Evolutionary conservation across 371 early-diverging fungal genomes (phyloP).

Genomic region (Mucor saturninus): DNA sequence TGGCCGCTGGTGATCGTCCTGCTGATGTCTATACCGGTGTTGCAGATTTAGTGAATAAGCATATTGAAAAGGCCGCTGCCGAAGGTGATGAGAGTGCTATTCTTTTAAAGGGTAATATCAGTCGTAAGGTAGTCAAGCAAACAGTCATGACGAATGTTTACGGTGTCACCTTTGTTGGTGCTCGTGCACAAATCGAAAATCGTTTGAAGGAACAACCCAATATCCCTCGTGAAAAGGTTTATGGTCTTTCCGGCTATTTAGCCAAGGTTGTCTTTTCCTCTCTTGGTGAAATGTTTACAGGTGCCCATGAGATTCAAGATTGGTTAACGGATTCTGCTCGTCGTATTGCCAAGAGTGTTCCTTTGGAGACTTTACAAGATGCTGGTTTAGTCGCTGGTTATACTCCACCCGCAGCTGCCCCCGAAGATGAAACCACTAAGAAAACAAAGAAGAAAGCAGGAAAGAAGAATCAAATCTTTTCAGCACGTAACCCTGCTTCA

Average conservation of each 20-base stretch:
- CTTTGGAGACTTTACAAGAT: constrained; percentile 61
- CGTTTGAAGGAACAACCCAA: constrained; percentile 79
- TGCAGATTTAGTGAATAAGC: constrained; percentile 73
- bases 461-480: constrained; percentile 39
- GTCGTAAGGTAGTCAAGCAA: constrained; percentile 96
- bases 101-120: constrained; percentile 71
- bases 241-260: constrained; percentile 68
- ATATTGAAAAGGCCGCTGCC: constrained; percentile 70
- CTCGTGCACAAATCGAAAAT: constrained; percentile 85
- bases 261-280: constrained; percentile 86
- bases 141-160: constrained; percentile 99
- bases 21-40: constrained; percentile 96
- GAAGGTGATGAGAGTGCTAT: constrained; percentile 62
- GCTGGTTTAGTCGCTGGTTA: constrained; percentile 33
- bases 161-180: constrained; percentile 97
- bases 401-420: background rate
- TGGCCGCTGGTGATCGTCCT: constrained; percentile 85
- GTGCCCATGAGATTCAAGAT: constrained; percentile 89
- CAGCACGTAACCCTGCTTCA: constrained; percentile 50
- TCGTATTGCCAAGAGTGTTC: constrained; percentile 82
- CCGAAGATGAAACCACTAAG: background rate
- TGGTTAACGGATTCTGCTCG: constrained; percentile 94
- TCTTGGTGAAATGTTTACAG: constrained; percentile 88
- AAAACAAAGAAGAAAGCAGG: background rate
- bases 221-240: constrained; percentile 60